Evolutionary conservation across 257 asterid species (phyloP), one percentile per base, ranked within the genome.

Genomic region (Solanum pennellii): DNA sequence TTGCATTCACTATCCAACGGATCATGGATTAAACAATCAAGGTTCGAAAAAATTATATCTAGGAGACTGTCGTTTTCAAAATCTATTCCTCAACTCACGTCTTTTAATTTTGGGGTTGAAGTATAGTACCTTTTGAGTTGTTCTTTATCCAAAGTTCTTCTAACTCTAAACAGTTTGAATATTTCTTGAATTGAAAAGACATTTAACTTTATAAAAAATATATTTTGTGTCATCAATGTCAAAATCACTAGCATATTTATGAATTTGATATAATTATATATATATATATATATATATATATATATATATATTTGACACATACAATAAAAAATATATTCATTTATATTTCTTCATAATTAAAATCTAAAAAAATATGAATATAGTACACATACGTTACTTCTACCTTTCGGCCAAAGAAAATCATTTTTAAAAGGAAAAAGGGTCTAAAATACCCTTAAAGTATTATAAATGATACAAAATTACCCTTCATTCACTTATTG

Each of bases 21-120:
- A 60, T 4, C 29, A 23, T 9, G 14, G 14, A 10, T 7, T 9
- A 60, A 60, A 23, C 9, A 7, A n/a, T 0, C 14, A 62, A 14
- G 3, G 3, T 9, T 0, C 1, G 0, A 60, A 10, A 60, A 11
- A 60, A 10, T 5, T 21, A 59, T 21, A 3, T 3, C 2, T 10
- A 62, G 2, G 9, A 4, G 16, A 12, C 0, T 0, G 5, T 1
- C 2, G 31, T 25, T 62, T 62, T 12, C 8, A 2, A 5, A 62
- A n/a, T 62, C 27, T 2, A 11, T 9, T 62, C 3, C 0, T 62
- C 0, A 62, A 62, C 1, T n/a, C 33, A n/a, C 1, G 0, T 62
- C 0, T 62, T 62, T 62, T 12, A n/a, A 4, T 62, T 62, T 2
- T 62, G 31, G 3, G 2, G 2, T 0, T 62, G 0, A 62, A 62